Evolutionary conservation across 192 early-diverging fungal species (phyloP).

Genomic region (Backusella luteola): DNA sequence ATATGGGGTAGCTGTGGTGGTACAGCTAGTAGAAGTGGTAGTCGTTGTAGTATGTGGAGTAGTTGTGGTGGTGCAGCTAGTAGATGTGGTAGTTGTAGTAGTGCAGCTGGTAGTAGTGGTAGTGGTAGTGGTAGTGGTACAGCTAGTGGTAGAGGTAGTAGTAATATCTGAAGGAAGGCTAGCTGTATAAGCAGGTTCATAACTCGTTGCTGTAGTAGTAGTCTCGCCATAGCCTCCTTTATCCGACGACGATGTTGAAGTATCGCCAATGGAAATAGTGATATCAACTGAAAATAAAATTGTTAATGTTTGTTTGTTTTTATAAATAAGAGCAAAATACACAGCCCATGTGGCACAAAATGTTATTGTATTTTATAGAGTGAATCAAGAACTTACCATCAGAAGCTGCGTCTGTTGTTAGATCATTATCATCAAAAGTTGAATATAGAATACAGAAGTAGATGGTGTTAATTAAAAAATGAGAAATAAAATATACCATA

Average conservation of each 20-base stretch:
- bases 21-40: not conserved
- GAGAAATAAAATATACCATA: not conserved
- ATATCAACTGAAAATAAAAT: not conserved
- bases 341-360: not conserved
- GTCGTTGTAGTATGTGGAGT: no score
- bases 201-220: not conserved
- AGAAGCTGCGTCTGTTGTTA: not conserved
- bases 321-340: not conserved
- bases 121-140: not conserved
- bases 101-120: not conserved
- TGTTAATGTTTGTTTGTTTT: not conserved
- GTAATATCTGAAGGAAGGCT: not conserved
- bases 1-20: not conserved
- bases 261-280: not conserved
- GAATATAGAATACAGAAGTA: not conserved
- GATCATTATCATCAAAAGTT: not conserved
- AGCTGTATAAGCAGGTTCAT: not conserved
- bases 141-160: not conserved
- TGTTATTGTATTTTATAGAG: not conserved
- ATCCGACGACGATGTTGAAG: not conserved
- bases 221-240: not conserved
- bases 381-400: not conserved
- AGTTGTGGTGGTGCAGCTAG: not conserved
- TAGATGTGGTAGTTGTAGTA: not conserved
- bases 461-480: not conserved